Percentiles rank a stretch among this genome's conserved stretches.
phyloP scores from a whole-genome alignment of 345 rosid genomes.

The Citrus hindsii region DNA sequence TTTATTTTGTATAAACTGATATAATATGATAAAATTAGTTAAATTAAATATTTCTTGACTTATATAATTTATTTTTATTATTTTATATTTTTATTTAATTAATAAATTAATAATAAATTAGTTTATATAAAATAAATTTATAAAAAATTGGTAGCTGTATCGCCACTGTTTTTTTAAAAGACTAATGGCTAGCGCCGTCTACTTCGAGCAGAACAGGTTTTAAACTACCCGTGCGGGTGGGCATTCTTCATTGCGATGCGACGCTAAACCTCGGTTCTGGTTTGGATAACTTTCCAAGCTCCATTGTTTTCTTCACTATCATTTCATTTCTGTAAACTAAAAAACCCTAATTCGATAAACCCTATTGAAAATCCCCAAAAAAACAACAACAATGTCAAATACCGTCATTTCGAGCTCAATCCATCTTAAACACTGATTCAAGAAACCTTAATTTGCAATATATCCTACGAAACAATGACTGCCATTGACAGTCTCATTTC shows the following conservation, averaged over 20 bases:
- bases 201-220: background rate
- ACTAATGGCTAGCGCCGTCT: too few relatives aligned
- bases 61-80: too few relatives aligned
- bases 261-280: background rate
- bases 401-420: background rate
- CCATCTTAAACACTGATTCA: background rate
- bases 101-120: too few relatives aligned
- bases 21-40: too few relatives aligned
- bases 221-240: background rate
- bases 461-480: slow-evolving; percentile 31
- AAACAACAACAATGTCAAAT: background rate
- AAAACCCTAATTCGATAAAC: slow-evolving; percentile 12
- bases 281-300: background rate
- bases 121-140: too few relatives aligned
- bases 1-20: too few relatives aligned
- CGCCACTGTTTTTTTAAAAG: too few relatives aligned
- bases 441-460: background rate
- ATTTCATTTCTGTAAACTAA: background rate
- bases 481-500: slow-evolving; percentile 45
- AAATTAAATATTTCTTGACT: rapidly evolving
- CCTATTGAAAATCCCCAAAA: background rate
- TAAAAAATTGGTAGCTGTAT: too few relatives aligned
- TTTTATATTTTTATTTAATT: too few relatives aligned
- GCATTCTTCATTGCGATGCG: too few relatives aligned
- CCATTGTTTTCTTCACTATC: background rate